A percentile compares a stretch with the other conserved stretches of the same genome.
phyloP scores from a whole-genome alignment of 176 grass and related monocot genomes.

The Oryza glumipatula region DNA sequence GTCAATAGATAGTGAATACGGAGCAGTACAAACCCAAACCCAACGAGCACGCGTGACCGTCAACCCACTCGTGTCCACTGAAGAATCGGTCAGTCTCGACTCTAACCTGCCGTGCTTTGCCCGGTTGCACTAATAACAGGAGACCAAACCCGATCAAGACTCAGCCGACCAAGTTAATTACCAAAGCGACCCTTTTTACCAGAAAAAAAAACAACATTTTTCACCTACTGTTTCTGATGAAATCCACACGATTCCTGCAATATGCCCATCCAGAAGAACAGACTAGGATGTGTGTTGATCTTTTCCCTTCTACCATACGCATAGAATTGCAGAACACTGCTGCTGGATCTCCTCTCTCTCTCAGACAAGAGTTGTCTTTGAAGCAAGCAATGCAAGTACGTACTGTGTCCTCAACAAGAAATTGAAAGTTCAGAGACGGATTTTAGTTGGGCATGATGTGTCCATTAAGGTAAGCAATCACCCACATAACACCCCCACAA shows the following conservation, averaged over 20 bases:
- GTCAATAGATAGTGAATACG: no score
- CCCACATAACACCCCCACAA: background rate
- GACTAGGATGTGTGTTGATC: background rate
- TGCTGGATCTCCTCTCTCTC: background rate
- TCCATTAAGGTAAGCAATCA: background rate
- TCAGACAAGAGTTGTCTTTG: background rate
- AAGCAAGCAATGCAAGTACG: background rate
- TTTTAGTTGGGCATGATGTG: background rate
- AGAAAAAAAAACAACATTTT: background rate
- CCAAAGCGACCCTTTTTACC: background rate
- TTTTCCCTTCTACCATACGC: constrained; percentile 10
- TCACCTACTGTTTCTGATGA: background rate
- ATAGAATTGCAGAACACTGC: background rate
- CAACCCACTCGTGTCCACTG: background rate
- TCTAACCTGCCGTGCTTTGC: background rate
- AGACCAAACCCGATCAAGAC: background rate
- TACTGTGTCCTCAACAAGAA: background rate
- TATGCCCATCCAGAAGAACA: background rate
- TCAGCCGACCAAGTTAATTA: background rate
- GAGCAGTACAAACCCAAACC: no score
- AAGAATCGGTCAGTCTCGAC: background rate
- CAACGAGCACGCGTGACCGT: no score
- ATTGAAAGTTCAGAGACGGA: background rate
- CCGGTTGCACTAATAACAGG: background rate
- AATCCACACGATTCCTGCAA: background rate